Evolutionary conservation across 495 filamentous ascomycete species (phyloP), one percentile per base, ranked within the genome.

Genomic region (Aspergillus steynii): DNA sequence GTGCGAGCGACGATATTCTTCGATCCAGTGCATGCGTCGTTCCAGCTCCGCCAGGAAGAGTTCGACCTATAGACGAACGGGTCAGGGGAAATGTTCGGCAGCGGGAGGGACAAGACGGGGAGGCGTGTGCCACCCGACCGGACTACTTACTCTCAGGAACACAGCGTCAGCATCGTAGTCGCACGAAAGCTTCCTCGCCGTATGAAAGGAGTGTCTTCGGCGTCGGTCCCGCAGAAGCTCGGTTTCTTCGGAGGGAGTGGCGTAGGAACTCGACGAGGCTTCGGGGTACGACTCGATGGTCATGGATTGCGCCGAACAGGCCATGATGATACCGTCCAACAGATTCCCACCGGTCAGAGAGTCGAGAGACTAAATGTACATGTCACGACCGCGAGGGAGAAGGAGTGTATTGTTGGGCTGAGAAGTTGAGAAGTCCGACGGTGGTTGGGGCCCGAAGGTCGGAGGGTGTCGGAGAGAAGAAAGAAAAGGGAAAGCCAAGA

Each of bases 31-130:
- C 28, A 98, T 77, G 51, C 93, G 85, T 66, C 88, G 83, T 72
- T 96, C 92, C 50, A 99, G 80, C 69, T 97, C 91, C 28, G 88
- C 84, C 27, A 99, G 83, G 75, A 98, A 96, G 27, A 92, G 81
- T 74, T 98, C 94, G 56, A 96, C 89, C 89, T 93, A 62, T 28
- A 54, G 10, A 42, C 1, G 37, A 10, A 8, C 14, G 49, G 20
- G 50, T 55, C 51, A 65, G 63, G 62, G 71, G 58, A 56, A 53
- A 29, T 45, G 42, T 34, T 32, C 27, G 28, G 25, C 26, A 51
- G 15, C 53, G 34, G 26, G 37, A 31, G n/a, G 51, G 51, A 20
- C 47, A 25, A 6, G n/a, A 54, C 50, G 48, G 46, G 31, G 67
- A 61, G 28, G 27, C n/a, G 26, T 32, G 50, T 49, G 42, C 6